phyloP scores from a whole-genome alignment of 768 basidiomycete genomes.

The Mycena albidolilacea region DNA sequence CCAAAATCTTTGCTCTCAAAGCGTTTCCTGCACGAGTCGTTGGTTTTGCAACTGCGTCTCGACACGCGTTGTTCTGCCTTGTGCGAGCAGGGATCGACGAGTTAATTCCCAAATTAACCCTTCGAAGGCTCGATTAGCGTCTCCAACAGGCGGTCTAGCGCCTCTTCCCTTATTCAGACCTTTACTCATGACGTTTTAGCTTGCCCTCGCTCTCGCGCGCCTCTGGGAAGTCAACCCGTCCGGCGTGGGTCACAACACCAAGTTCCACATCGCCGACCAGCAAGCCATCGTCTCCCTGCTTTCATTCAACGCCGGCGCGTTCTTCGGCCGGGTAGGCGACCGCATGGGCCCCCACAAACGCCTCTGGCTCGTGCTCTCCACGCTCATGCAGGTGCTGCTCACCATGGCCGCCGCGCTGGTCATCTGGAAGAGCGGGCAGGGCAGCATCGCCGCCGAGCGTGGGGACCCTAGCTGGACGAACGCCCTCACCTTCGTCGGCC shows the following conservation, averaged over 20 bases:
- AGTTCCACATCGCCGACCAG: slow-evolving; percentile 86
- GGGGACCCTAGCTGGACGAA: slow-evolving; percentile 82
- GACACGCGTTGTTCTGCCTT: too few species aligned
- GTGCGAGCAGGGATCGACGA: not conserved
- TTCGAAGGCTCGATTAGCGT: not conserved
- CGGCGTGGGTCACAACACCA: slow-evolving; percentile 60
- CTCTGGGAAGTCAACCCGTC: slow-evolving; percentile 70
- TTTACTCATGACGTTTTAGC: slow-evolving; percentile 54
- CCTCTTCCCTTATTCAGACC: slow-evolving; percentile 4
- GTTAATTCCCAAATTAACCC: not conserved
- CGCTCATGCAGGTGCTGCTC: slow-evolving; percentile 81
- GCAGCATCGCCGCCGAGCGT: slow-evolving; percentile 66
- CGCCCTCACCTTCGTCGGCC: slow-evolving; percentile 72
- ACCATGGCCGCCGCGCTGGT: slow-evolving; percentile 81
- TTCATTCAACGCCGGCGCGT: slow-evolving; percentile 84
- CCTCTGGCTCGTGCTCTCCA: slow-evolving; percentile 80
- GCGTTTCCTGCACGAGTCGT: too few species aligned
- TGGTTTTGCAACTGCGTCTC: too few species aligned
- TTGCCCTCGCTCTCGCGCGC: slow-evolving; percentile 85
- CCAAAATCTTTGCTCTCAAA: too few species aligned
- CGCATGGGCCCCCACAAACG: slow-evolving; percentile 80
- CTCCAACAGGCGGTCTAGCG: slow-evolving; percentile 14
- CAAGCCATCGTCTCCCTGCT: slow-evolving; percentile 88
- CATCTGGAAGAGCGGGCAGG: slow-evolving; percentile 79
- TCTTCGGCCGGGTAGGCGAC: slow-evolving; percentile 89